phyloP scores from a whole-genome alignment of 2,329 filamentous ascomycete genomes.

The Trichoderma citrinoviride region DNA sequence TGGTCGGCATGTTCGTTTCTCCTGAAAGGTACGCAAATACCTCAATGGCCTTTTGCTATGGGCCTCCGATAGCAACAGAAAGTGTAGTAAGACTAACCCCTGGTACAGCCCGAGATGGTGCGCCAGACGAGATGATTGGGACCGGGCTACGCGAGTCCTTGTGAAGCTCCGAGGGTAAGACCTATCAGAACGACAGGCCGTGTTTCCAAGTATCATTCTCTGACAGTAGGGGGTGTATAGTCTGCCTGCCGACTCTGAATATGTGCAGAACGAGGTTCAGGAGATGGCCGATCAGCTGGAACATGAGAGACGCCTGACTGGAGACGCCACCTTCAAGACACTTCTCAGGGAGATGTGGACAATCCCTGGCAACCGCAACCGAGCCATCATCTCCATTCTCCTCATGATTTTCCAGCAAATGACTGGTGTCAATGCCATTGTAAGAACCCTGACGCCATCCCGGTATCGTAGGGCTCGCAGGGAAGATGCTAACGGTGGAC shows the following conservation, averaged over 20 bases:
- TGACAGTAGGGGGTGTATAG: constrained; percentile 27
- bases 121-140: constrained; percentile 66
- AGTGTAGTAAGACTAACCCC: constrained; percentile 12
- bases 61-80: not conserved
- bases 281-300: constrained; percentile 63
- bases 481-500: not conserved
- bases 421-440: constrained; percentile 57
- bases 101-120: constrained; percentile 62
- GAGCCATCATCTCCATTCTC: constrained; percentile 59
- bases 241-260: constrained; percentile 53
- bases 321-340: constrained; percentile 53
- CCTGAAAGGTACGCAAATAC: constrained; percentile 41
- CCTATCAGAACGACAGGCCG: not conserved
- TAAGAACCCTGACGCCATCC: constrained; percentile 35
- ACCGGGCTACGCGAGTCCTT: constrained; percentile 57
- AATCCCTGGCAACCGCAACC: constrained; percentile 60
- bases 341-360: constrained; percentile 63
- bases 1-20: constrained; percentile 60
- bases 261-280: constrained; percentile 56
- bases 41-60: not conserved
- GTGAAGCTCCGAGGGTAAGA: constrained; percentile 46
- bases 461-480: not conserved
- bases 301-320: constrained; percentile 57
- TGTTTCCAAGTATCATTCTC: not conserved
- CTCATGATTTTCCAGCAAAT: constrained; percentile 70